phyloP scores from a whole-genome alignment of 2,329 filamentous ascomycete genomes.

The Penicillium polonicum region DNA sequence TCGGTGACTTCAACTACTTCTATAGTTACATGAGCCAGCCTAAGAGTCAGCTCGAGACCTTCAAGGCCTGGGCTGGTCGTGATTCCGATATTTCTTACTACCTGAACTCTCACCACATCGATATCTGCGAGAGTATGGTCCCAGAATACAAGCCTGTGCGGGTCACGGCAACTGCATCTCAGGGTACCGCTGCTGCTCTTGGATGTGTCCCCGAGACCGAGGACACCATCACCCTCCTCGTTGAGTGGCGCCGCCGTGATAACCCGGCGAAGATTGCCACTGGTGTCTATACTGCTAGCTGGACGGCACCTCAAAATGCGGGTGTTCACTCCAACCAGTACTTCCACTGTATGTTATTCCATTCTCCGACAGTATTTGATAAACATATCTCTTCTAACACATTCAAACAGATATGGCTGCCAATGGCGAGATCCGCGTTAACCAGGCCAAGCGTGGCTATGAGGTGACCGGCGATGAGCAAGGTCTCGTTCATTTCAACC shows the following conservation, averaged over 20 bases:
- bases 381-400: neutral
- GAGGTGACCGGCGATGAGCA: conserved; percentile 82
- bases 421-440: conserved; percentile 80
- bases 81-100: conserved; percentile 96
- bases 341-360: conserved; percentile 66
- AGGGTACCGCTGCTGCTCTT: conserved; percentile 72
- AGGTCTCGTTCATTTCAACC: conserved; percentile 81
- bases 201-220: conserved; percentile 81
- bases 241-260: conserved; percentile 77
- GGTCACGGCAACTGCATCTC: conserved; percentile 76
- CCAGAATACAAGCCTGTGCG: conserved; percentile 74
- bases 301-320: conserved; percentile 88
- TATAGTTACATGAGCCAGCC: conserved; percentile 96
- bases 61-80: conserved; percentile 89
- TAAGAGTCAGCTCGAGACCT: conserved; percentile 87
- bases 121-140: conserved; percentile 91
- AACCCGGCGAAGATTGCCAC: conserved; percentile 72
- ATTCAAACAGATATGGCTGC: conserved; percentile 63
- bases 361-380: neutral
- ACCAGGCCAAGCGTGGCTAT: conserved; percentile 93
- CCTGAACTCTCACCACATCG: conserved; percentile 90
- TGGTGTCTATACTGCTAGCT: conserved; percentile 88
- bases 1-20: conserved; percentile 98
- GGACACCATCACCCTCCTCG: conserved; percentile 87
- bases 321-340: conserved; percentile 97